Evolutionary conservation across 495 filamentous ascomycete genomes (phyloP), one percentile per base, ranked within the genome.

Genomic region (Hypoxylon lenormandii): DNA sequence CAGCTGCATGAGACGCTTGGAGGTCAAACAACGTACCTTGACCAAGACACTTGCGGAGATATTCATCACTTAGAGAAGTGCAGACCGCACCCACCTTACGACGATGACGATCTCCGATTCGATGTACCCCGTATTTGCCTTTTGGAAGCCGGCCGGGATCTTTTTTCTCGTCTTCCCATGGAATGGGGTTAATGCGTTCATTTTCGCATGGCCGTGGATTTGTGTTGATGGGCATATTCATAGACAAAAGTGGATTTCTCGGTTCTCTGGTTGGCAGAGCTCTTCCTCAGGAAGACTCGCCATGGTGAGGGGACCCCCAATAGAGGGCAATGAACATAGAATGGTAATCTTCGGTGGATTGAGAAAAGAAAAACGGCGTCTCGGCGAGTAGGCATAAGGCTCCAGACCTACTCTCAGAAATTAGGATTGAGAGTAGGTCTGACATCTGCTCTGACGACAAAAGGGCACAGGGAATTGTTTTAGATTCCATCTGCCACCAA

Each of bases 211-310:
- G 74, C 68, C 69, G 74, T 63, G 72, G 72, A 74, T 70, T 67
- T 72, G 69, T 74, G 68, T 72, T 70, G 69, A 72, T 73, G 73
- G 73, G 69, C 73, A 70, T 74, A 71, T 64, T 70, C 79, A 83
- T 87, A 87, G 85, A 87, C 80, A 86, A 86, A 86, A 86, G 81
- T 81, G 82, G 84, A 82, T 83, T 81, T 82, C 81, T 83, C 80
- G 76, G 77, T 80, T 79, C 72, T 82, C 78, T 80, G 77, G 80
- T 78, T 77, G 74, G 72, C 33, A 64, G 64, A 58, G 64, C 61
- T 73, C 66, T 68, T 70, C 52, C 64, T 66, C 60, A 70, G 70
- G 64, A 68, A 73, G 77, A 66, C 60, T 69, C 72, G 61, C 60
- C 66, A 73, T 66, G 33, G 70, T 54, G 45, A 74, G 68, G 66